phyloP scores from a whole-genome alignment of 2,329 filamentous ascomycete species.

The Clarireedia paspali region DNA sequence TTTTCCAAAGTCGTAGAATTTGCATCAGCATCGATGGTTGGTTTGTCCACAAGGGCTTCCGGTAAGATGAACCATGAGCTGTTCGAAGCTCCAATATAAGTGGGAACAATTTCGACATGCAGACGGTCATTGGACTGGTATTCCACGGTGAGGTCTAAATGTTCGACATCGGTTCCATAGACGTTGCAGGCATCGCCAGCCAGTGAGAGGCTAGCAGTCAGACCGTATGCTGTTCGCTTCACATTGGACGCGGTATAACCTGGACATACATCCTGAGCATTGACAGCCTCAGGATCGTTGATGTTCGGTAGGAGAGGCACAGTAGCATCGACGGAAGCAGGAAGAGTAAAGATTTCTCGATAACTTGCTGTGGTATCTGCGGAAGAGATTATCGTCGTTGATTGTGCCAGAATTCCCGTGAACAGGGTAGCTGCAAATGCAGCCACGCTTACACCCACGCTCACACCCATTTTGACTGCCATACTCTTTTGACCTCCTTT shows the following conservation, averaged over 20 bases:
- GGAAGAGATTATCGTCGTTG: conserved; percentile 9
- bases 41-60: conserved; percentile 45
- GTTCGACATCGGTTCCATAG: conserved; percentile 68
- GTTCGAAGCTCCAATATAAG: conserved; percentile 53
- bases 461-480: conserved; percentile 9
- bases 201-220: conserved; percentile 63
- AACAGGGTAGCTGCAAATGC: conserved; percentile 11
- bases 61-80: conserved; percentile 60
- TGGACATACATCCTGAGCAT: conserved; percentile 47
- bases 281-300: conserved; percentile 52
- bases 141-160: conserved; percentile 59
- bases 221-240: conserved; percentile 39
- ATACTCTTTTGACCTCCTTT: conserved; percentile 11
- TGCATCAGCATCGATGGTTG: conserved; percentile 32
- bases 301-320: conserved; percentile 52
- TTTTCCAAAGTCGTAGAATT: conserved; percentile 38
- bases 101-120: conserved; percentile 62
- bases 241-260: conserved; percentile 62
- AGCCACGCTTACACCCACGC: conserved; percentile 10
- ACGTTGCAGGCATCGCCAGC: conserved; percentile 66
- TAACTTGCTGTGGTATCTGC: conserved; percentile 15
- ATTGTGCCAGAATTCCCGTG: conserved; percentile 13
- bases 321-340: conserved; percentile 38
- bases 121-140: conserved; percentile 59
- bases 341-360: conserved; percentile 36